Percentiles rank a stretch among this genome's conserved stretches.
phyloP scores from a whole-genome alignment of 2,329 filamentous ascomycete species.

The Exophiala sp. region DNA sequence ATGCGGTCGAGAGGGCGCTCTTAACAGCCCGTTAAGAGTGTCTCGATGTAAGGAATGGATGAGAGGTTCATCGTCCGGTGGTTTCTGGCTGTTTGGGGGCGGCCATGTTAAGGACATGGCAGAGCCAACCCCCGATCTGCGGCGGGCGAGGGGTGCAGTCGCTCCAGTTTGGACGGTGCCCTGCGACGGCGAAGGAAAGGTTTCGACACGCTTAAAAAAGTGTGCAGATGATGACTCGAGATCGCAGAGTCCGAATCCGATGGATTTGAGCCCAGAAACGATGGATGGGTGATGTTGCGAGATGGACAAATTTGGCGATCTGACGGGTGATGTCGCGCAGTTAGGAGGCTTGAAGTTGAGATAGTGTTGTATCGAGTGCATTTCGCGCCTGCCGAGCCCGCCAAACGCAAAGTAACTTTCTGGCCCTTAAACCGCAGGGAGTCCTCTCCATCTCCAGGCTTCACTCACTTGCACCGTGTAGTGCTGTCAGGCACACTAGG shows the following conservation, averaged over 20 bases:
- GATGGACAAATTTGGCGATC: constrained; percentile 20
- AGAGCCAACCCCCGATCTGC: constrained; percentile 40
- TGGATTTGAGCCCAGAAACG: constrained; percentile 13
- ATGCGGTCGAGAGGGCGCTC: constrained; percentile 41
- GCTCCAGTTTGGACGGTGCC: constrained; percentile 41
- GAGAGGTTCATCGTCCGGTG: constrained; percentile 65
- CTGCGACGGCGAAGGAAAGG: constrained; percentile 15
- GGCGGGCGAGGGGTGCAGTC: constrained; percentile 43
- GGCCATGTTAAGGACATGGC: constrained; percentile 68
- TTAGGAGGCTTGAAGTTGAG: constrained; percentile 25
- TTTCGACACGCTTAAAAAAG: constrained; percentile 8
- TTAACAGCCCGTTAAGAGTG: constrained; percentile 42
- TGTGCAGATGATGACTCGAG: constrained; percentile 15
- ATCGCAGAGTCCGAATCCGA: constrained; percentile 11
- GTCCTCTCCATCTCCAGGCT: not conserved
- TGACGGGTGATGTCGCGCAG: constrained; percentile 19
- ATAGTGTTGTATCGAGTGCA: constrained; percentile 13
- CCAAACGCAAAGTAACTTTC: not conserved
- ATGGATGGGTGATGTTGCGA: constrained; percentile 20
- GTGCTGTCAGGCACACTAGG: not conserved
- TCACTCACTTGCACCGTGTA: not conserved
- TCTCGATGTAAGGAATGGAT: constrained; percentile 29
- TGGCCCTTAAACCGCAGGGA: not conserved
- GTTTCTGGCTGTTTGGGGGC: constrained; percentile 53
- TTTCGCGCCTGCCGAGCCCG: constrained; percentile 10